These are phyloP conservation scores for Saccharomyces hybrid DNA, from an alignment of 1,139 yeast genomes.

Conservation along the genomic window DNA sequence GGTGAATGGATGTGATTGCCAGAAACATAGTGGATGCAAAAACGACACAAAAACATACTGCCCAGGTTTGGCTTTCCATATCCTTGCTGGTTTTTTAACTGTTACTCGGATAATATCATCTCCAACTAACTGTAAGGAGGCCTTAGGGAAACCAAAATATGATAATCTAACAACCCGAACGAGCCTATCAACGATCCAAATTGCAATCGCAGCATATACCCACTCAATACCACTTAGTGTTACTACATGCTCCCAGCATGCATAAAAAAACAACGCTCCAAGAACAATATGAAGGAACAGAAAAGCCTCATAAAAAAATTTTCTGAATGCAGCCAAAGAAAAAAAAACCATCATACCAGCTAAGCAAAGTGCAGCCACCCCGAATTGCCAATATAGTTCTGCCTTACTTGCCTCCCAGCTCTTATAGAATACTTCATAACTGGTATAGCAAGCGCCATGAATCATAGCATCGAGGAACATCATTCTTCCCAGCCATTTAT, in stretches of 20 bases:
- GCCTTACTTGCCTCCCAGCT: slow-evolving; percentile 7
- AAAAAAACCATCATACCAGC: slow-evolving; percentile 39
- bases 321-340: slow-evolving; percentile 47
- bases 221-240: slow-evolving; percentile 41
- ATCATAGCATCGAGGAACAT: slow-evolving; percentile 33
- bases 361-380: slow-evolving; percentile 41
- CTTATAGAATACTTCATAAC: slow-evolving; percentile 22
- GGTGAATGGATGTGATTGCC: slow-evolving; percentile 72
- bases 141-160: slow-evolving; percentile 41
- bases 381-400: slow-evolving; percentile 40
- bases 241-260: slow-evolving; percentile 53
- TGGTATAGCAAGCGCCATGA: slow-evolving; percentile 43
- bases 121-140: slow-evolving; percentile 43
- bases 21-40: slow-evolving; percentile 38
- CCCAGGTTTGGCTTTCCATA: slow-evolving; percentile 33
- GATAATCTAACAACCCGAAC: slow-evolving; percentile 44
- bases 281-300: slow-evolving; percentile 49
- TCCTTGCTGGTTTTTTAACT: slow-evolving; percentile 34
- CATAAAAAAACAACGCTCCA: slow-evolving; percentile 49
- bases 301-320: slow-evolving; percentile 56
- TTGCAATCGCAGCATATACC: slow-evolving; percentile 47
- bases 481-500: slow-evolving; percentile 58
- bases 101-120: slow-evolving; percentile 34
- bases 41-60: slow-evolving; percentile 28
- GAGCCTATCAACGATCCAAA: slow-evolving; percentile 59